phyloP scores from a whole-genome alignment of 805 yeast genomes.

The Cyberlindnera mrakii region DNA sequence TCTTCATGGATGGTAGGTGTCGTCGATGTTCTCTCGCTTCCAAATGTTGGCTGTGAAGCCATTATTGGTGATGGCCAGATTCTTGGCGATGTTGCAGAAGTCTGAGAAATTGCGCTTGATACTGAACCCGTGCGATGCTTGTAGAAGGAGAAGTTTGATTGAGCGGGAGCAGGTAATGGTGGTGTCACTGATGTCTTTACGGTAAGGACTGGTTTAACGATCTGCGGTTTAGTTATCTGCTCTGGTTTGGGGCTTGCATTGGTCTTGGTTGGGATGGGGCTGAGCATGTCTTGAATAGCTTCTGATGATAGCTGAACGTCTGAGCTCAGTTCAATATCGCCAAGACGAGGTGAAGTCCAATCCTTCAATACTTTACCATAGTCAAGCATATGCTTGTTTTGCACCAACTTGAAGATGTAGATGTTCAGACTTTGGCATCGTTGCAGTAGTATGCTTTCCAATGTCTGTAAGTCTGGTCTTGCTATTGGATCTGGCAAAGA shows the following conservation, averaged over 20 bases:
- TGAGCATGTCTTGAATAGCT: conserved; percentile 17
- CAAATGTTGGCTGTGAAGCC: conserved; percentile 1
- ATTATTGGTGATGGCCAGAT: conserved; percentile 21
- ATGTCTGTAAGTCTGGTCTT: conserved; percentile 27
- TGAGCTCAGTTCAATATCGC: conserved; percentile 25
- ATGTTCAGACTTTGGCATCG: conserved; percentile 36
- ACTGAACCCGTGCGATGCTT: conserved; percentile 1
- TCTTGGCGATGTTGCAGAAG: conserved; percentile 7
- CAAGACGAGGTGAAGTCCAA: conserved; percentile 25
- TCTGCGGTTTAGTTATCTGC: conserved; percentile 4
- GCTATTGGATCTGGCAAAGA: conserved; percentile 44
- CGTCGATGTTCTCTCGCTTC: conserved; percentile 4
- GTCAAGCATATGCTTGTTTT: conserved; percentile 19
- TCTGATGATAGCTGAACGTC: conserved; percentile 14
- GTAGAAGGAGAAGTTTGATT: neutral
- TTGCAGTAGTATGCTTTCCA: conserved; percentile 25
- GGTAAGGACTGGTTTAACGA: conserved; percentile 11
- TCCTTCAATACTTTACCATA: conserved; percentile 22
- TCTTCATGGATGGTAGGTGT: conserved; percentile 10
- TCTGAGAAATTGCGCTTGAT: neutral
- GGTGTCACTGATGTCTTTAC: conserved; percentile 22
- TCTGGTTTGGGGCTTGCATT: neutral
- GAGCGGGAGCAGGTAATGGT: conserved; percentile 16
- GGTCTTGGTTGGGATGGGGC: conserved; percentile 16
- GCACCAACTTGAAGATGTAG: conserved; percentile 33